Evolutionary conservation across 2,329 filamentous ascomycete genomes (phyloP), one percentile per base, ranked within the genome.

Genomic region (Phoma sp.): DNA sequence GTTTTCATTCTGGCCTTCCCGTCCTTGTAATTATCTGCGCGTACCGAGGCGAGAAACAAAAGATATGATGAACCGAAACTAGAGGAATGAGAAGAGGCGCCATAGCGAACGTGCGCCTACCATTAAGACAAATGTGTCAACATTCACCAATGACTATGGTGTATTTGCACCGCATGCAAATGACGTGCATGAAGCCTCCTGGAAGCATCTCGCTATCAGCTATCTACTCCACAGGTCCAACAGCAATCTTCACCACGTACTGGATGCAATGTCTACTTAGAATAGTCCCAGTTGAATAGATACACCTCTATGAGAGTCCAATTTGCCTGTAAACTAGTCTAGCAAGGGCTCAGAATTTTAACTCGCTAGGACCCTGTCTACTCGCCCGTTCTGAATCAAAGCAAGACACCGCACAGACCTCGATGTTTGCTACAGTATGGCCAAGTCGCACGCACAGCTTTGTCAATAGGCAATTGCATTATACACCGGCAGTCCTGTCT

Each of bases 391-490:
- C 8, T 33, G 33, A 9, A 8, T 6, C 27, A 29, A 6, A 7
- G 27, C 29, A 48, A 47, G 39, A 54, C 22, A 48, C 22, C 6
- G 36, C 29, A 45, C 40, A 23, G 36, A 24, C 35, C 45, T 13
- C 4, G 6, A 44, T 18, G 51, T 49, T 49, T 54, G 40, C 45
- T 45, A 13, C 23, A 6, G 35, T 22, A 41, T n/a, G 14, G 39
- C 39, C 40, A 9, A 45, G 45, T 13, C 25, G 18, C 35, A 40
- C 22, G 40, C 40, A 49, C 40, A 25, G 51, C 14, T 11, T 40
- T 4, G 23, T 22, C 40, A 23, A 45, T 13, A 29, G 24, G 35
- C 27, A 45, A n/a, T 14, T 37, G 24, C 22, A 24, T 38, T 33
- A n/a, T 18, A 4, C 30, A 29, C 30, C 45, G 10, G 30, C 33